Percentiles rank a stretch among this genome's conserved stretches.
Evolutionary conservation across 306 rosid genomes (phyloP).

Genomic region (Gastrolobium villosum): DNA sequence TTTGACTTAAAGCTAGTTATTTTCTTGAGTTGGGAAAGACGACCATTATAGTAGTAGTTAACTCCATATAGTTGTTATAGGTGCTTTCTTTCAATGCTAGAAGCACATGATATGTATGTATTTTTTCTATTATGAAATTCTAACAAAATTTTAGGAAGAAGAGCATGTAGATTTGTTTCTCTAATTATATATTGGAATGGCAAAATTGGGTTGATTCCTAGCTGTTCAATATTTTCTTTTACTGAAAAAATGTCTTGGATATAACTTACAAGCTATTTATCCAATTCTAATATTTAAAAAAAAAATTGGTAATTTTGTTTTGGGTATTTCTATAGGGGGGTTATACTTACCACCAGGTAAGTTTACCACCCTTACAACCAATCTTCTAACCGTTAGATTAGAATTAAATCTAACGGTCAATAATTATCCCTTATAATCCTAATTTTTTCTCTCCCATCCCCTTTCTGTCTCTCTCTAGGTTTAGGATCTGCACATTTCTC

Average conservation of each 20-base stretch:
- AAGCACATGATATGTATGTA: neutral
- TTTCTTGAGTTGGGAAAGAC: conserved; percentile 20
- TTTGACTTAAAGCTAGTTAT: conserved; percentile 55
- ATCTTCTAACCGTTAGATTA: no score
- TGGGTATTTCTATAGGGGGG: no score
- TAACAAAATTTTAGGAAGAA: neutral
- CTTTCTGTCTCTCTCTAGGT: no score
- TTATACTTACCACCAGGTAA: no score
- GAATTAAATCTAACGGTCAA: no score
- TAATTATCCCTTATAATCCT: no score
- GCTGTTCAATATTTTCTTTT: conserved; percentile 1
- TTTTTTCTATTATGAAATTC: neutral
- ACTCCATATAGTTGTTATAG: conserved; percentile 2
- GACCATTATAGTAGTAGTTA: neutral
- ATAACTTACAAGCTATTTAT: no score
- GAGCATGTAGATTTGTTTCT: neutral
- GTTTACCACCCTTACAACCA: no score
- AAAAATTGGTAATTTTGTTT: no score
- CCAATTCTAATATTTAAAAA: no score
- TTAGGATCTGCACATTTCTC: no score
- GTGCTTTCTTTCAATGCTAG: conserved; percentile 17
- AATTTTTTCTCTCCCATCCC: no score
- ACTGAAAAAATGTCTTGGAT: neutral
- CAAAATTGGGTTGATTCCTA: conserved; percentile 28
- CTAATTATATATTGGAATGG: conserved; percentile 1